These are phyloP conservation scores for Annona squamosa DNA, from an alignment of 164 flowering plant species.

Conservation along the genomic window DNA sequence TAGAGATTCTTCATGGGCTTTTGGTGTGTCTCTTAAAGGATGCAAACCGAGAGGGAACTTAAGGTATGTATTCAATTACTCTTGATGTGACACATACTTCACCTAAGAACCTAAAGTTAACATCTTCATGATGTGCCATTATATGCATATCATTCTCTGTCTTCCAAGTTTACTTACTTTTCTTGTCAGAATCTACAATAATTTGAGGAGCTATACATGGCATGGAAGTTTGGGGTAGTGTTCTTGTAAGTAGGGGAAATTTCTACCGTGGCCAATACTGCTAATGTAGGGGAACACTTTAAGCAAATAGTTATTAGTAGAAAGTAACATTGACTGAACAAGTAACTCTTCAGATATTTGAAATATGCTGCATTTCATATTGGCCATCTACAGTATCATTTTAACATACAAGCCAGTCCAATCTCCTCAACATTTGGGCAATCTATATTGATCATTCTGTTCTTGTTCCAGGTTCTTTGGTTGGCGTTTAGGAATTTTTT, in stretches of 20 bases:
- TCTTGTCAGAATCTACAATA: too few species aligned
- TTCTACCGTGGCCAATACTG: not conserved
- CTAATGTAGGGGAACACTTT: not conserved
- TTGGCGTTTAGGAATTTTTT: too few species aligned
- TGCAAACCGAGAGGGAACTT: conserved; percentile 36
- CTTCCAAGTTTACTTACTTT: not conserved
- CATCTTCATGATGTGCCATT: not conserved
- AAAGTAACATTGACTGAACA: not conserved
- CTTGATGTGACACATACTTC: not conserved
- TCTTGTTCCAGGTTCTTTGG: not conserved
- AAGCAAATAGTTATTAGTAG: not conserved
- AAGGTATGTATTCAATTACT: conserved; percentile 15
- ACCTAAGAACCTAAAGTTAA: not conserved
- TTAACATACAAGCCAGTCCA: too few species aligned
- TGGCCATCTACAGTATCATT: not conserved
- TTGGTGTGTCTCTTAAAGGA: conserved; percentile 26
- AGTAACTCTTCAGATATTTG: not conserved
- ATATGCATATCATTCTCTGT: not conserved
- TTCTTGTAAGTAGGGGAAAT: not conserved
- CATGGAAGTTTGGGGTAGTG: not conserved
- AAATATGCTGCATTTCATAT: not conserved
- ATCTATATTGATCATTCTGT: not conserved
- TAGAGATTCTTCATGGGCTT: conserved; percentile 28
- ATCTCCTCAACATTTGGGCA: not conserved
- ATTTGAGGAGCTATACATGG: not conserved